Percentiles rank a stretch among this genome's conserved stretches.
These are phyloP conservation scores for Thielaviopsis ethacetica DNA, from an alignment of 2,329 filamentous ascomycete species.

Conservation along the genomic window DNA sequence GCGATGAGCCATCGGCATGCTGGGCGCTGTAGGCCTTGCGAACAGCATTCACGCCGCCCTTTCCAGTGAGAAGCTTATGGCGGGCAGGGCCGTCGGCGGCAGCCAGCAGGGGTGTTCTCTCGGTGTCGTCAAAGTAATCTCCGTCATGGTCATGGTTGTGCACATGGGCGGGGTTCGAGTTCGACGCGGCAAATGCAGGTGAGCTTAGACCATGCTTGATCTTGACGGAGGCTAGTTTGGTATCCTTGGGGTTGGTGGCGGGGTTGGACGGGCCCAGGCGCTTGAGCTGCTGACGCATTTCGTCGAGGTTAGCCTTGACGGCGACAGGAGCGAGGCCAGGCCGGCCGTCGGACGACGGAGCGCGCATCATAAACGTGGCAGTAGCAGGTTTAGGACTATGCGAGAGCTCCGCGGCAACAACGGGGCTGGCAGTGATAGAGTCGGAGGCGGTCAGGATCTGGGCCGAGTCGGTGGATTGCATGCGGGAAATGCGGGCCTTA, in stretches of 20 bases:
- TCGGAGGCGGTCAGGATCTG: slow-evolving; percentile 11
- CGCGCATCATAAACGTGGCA: slow-evolving; percentile 43
- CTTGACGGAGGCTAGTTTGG: slow-evolving; percentile 47
- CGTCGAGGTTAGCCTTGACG: slow-evolving; percentile 42
- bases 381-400: slow-evolving; percentile 23
- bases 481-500: slow-evolving; percentile 42
- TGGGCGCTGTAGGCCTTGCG: slow-evolving; percentile 6
- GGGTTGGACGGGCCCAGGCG: slow-evolving; percentile 51
- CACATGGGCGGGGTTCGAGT: not conserved
- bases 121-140: slow-evolving; percentile 13
- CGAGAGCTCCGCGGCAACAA: slow-evolving; percentile 1
- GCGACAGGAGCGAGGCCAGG: slow-evolving; percentile 31
- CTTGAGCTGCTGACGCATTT: slow-evolving; percentile 47
- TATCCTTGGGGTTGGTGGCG: slow-evolving; percentile 46
- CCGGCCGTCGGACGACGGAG: slow-evolving; percentile 36
- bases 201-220: slow-evolving; percentile 35
- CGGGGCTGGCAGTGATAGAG: not conserved
- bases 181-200: slow-evolving; percentile 11
- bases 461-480: slow-evolving; percentile 18
- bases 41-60: slow-evolving; percentile 10
- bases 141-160: not conserved
- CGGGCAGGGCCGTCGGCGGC: not conserved
- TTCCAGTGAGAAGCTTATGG: slow-evolving; percentile 14
- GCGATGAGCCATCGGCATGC: not conserved
- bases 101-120: slow-evolving; percentile 19